phyloP scores from a whole-genome alignment of 192 early-diverging fungal genomes.

The Rhizoclosmatium globosum region DNA sequence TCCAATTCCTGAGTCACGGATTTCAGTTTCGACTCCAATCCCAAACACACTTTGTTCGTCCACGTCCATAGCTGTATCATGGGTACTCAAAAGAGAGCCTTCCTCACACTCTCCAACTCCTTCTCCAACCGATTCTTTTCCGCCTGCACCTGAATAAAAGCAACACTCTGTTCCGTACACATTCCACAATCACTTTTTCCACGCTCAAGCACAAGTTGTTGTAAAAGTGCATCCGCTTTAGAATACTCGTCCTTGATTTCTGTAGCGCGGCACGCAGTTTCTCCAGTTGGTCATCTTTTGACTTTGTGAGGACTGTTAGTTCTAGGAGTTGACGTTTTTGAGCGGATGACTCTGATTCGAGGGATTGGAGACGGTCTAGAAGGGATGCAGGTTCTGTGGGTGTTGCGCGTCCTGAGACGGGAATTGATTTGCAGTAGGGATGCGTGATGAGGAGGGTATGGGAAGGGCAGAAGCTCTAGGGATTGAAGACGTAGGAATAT shows the following conservation, averaged over 20 bases:
- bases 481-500: no score
- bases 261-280: background rate
- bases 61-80: background rate
- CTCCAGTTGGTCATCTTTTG: conserved; percentile 3
- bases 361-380: background rate
- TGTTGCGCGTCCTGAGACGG: background rate
- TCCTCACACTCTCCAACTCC: background rate
- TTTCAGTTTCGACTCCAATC: background rate
- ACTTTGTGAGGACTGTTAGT: background rate
- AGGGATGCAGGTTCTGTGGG: background rate
- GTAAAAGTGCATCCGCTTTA: background rate
- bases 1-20: background rate
- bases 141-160: conserved; percentile 1
- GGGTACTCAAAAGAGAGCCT: background rate
- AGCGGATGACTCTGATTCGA: background rate
- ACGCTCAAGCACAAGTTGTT: background rate
- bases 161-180: conserved; percentile 6
- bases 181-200: conserved; percentile 1
- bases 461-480: background rate
- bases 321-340: background rate
- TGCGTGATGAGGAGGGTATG: background rate
- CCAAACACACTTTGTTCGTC: background rate
- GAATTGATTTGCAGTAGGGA: background rate
- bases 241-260: background rate
- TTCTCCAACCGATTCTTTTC: conserved; percentile 6